Base-by-base conservation (phyloP, 2,329 filamentous ascomycete species). In the Periconia digitata region DNA sequence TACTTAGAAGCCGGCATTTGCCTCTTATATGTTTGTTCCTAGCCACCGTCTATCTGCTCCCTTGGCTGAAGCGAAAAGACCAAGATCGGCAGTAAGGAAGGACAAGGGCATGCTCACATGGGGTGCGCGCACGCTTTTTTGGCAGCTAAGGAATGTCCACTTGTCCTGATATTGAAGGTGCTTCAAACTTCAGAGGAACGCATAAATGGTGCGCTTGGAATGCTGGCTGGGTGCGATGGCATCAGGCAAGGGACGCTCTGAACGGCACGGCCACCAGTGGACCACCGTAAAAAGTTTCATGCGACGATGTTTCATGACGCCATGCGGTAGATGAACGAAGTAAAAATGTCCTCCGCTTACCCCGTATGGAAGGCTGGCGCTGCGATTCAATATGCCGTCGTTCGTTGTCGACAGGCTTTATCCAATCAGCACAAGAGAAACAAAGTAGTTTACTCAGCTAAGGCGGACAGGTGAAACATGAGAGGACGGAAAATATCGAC, bases 21-120 rank as follows among this genome's bases (percentile, higher is more conserved):
- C 32, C 41, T 41, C 43, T 49, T 47, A 47, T 50, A 52, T 46
- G 21, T 40, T 23, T 20, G 10, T 32, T 32, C n/a, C 22, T 40
- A 13, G 35, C 44, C 32, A 34, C 24, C 41, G 24, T 13, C 34
- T 41, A 27, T 4, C 29, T 44, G 27, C 46, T 47, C 47, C 52
- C 52, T 62, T 58, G 57, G 56, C 64, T 62, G 58, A 59, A 53
- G 41, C 44, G 53, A 53, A 44, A 44, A 34, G 27, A 43, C 36
- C 44, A 58, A 47, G 62, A 66, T 64, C 58, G 41, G 51, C 62
- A 50, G 63, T 56, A 67, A 64, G 64, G 61, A 65, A 57, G 63
- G 59, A 61, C 59, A 61, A 44, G 51, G 51, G 57, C 50, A 47
- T 54, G 21, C 17, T 44, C 42, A 50, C 43, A 29, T 47, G 50